Evolutionary conservation across 2,329 filamentous ascomycete genomes (phyloP).

Genomic region (Penicillium italicum): DNA sequence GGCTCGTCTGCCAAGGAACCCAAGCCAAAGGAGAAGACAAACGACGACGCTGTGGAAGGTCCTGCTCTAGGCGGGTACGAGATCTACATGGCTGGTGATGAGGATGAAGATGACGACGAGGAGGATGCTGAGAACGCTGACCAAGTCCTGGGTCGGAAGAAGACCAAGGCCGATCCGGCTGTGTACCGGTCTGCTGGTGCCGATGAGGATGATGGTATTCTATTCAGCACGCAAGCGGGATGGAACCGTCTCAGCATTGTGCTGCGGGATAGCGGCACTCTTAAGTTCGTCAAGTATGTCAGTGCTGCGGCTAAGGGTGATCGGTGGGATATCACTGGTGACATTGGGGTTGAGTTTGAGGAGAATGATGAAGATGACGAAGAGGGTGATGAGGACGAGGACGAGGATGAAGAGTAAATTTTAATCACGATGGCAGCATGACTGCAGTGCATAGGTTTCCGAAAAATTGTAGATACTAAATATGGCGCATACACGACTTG

Average conservation of each 20-base stretch:
- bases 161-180: conserved; percentile 64
- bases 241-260: conserved; percentile 96
- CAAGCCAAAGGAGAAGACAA: conserved; percentile 36
- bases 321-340: conserved; percentile 83
- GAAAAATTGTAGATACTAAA: conserved; percentile 10
- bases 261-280: conserved; percentile 75
- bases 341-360: conserved; percentile 65
- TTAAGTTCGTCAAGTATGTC: conserved; percentile 97
- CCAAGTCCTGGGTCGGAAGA: conserved; percentile 30
- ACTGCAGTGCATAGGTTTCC: not conserved
- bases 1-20: conserved; percentile 17
- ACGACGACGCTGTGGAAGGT: conserved; percentile 28
- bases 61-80: conserved; percentile 51
- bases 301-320: conserved; percentile 78
- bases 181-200: conserved; percentile 69
- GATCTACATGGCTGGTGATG: conserved; percentile 86
- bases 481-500: not conserved
- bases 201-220: conserved; percentile 70
- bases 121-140: conserved; percentile 29
- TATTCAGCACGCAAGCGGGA: conserved; percentile 64
- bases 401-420: conserved; percentile 20
- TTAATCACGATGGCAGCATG: not conserved
- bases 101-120: conserved; percentile 64
- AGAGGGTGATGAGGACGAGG: conserved; percentile 34
- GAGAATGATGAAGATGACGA: conserved; percentile 48